Conservation (phyloP, 164 flowering plant genomes). For the Dillenia turbinata region DNA sequence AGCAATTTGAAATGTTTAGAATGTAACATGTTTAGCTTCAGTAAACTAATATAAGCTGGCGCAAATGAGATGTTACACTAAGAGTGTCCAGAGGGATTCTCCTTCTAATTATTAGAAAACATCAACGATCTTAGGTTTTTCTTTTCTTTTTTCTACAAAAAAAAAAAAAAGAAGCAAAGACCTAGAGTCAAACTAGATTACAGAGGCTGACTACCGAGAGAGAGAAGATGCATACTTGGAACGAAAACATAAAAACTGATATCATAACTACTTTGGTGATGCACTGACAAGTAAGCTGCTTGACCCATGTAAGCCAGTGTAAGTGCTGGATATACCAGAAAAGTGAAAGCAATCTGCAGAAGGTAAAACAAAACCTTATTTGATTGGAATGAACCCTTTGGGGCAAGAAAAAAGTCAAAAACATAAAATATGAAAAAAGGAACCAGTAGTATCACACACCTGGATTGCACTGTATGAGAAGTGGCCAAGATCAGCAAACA, state of each 20-base stretch:
- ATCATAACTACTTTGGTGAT: constrained; percentile 47
- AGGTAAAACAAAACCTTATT: constrained; percentile 2
- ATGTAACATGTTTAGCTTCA: too few species aligned
- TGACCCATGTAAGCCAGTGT: constrained; percentile 96
- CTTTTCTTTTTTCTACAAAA: too few species aligned
- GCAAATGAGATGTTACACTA: too few species aligned
- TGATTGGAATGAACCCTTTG: background rate
- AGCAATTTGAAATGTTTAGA: too few species aligned
- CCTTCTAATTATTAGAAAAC: too few species aligned
- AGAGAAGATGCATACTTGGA: constrained; percentile 51
- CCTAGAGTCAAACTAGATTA: too few species aligned
- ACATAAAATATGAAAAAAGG: background rate
- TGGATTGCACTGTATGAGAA: constrained; percentile 64
- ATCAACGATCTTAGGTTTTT: too few species aligned
- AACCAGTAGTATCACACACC: constrained; percentile 17
- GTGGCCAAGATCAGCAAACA: constrained; percentile 87
- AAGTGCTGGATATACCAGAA: constrained; percentile 85
- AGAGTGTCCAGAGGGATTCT: too few species aligned
- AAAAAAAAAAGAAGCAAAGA: too few species aligned
- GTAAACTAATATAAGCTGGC: too few species aligned
- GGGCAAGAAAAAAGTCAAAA: background rate
- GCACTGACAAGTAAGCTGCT: constrained; percentile 84
- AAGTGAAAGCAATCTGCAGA: constrained; percentile 82
- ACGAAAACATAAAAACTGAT: constrained; percentile 83
- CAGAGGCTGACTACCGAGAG: background rate